Evolutionary conservation across 768 basidiomycete species (phyloP).

Genomic region (Suillus variegatus): DNA sequence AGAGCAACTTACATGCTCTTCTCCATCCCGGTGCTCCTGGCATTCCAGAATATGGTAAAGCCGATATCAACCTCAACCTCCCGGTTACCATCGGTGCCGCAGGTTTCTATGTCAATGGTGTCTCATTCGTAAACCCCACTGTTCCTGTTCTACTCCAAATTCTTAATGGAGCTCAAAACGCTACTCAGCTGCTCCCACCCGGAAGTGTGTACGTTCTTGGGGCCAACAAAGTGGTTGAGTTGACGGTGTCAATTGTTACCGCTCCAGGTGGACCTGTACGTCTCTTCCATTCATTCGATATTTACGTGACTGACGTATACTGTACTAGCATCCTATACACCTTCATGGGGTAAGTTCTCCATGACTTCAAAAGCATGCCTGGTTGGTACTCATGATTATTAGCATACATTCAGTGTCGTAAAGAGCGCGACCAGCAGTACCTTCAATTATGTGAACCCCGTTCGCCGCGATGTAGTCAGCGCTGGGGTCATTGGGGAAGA

Average conservation of each 20-base stretch:
- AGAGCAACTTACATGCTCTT: slow-evolving; percentile 29
- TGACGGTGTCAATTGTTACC: slow-evolving; percentile 12
- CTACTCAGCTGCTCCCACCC: slow-evolving; percentile 26
- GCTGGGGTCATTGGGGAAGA: background rate
- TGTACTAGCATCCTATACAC: slow-evolving; percentile 42
- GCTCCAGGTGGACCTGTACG: slow-evolving; percentile 7
- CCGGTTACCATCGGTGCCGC: slow-evolving; percentile 5
- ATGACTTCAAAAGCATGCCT: background rate
- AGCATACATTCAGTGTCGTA: slow-evolving; percentile 49
- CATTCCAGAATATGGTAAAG: slow-evolving; percentile 34
- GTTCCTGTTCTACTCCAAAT: slow-evolving; percentile 27
- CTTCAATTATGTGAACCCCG: background rate
- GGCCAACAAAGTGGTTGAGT: slow-evolving; percentile 30
- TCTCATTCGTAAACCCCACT: slow-evolving; percentile 26
- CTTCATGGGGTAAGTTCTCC: slow-evolving; percentile 39
- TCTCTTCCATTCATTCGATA: background rate
- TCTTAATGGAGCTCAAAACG: slow-evolving; percentile 37
- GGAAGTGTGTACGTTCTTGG: slow-evolving; percentile 26
- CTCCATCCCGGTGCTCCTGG: slow-evolving; percentile 40
- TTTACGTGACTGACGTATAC: background rate
- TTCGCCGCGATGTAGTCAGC: background rate
- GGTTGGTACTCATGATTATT: background rate
- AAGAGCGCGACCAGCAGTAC: slow-evolving; percentile 35
- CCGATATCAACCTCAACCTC: slow-evolving; percentile 39
- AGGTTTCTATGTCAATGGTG: slow-evolving; percentile 15